A percentile compares a stretch with the other conserved stretches of the same genome.
Evolutionary conservation across 345 rosid genomes (phyloP).

Genomic region (Chamaenerion angustifolium): DNA sequence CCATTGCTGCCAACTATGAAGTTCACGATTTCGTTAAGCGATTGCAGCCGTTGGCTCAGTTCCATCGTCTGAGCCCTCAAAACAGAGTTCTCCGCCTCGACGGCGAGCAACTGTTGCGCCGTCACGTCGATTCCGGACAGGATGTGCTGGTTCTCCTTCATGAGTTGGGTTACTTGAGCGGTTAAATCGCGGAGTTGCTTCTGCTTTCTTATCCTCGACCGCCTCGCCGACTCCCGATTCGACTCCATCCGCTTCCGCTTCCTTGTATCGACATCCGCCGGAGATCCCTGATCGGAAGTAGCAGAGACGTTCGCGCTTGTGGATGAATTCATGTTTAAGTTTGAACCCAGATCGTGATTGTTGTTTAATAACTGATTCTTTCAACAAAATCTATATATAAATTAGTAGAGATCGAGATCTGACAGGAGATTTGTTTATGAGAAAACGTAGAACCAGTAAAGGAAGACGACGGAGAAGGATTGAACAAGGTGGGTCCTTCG

Average conservation of each 20-base stretch:
- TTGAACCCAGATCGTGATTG: not conserved
- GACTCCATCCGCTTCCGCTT: slow-evolving; percentile 35
- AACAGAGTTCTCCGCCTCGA: slow-evolving; percentile 27
- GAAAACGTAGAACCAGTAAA: slow-evolving; percentile 42
- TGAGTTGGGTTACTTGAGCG: slow-evolving; percentile 13
- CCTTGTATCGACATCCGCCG: slow-evolving; percentile 17
- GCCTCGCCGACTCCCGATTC: slow-evolving; percentile 40
- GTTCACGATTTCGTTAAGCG: slow-evolving; percentile 21
- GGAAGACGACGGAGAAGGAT: slow-evolving; percentile 49
- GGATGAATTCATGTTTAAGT: slow-evolving; percentile 12
- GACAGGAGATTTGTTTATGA: slow-evolving; percentile 16
- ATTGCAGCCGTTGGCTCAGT: slow-evolving; percentile 23
- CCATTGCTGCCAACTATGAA: not conserved
- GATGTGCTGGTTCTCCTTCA: slow-evolving; percentile 22
- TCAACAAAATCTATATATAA: too few species aligned
- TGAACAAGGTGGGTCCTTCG: slow-evolving; percentile 42
- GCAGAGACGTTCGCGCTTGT: slow-evolving; percentile 15
- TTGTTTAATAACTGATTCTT: too few species aligned
- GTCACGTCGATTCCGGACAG: slow-evolving; percentile 10
- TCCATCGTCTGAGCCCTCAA: slow-evolving; percentile 26
- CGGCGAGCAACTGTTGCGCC: slow-evolving; percentile 11
- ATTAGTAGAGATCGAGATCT: not conserved
- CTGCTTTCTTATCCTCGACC: slow-evolving; percentile 36
- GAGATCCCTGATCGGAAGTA: slow-evolving; percentile 6
- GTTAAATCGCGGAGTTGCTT: slow-evolving; percentile 23